Conservation (phyloP, 352 stramenopile genomes). For the Stramenopiles sp. region DNA sequence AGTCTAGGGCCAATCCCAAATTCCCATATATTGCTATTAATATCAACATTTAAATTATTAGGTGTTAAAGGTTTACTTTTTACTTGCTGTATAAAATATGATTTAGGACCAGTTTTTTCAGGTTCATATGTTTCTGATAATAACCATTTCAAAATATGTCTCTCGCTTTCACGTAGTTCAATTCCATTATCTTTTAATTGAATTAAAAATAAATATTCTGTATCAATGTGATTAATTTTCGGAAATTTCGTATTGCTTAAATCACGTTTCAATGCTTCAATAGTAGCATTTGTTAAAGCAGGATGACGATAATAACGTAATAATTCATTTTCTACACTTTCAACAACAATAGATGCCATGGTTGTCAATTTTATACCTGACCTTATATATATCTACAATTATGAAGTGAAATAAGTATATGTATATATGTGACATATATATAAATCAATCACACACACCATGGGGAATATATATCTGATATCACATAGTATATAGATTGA, state of each 20-base stretch:
- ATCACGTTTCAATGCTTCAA: neutral
- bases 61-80: constrained; percentile 8
- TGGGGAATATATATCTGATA: too few species aligned
- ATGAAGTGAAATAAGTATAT: too few species aligned
- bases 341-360: neutral
- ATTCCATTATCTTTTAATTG: constrained; percentile 35
- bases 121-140: constrained; percentile 87
- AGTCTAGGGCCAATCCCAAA: constrained; percentile 92
- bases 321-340: neutral
- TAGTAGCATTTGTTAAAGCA: neutral
- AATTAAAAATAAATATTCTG: constrained; percentile 92
- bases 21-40: constrained; percentile 29
- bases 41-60: constrained; percentile 8
- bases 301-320: constrained; percentile 1
- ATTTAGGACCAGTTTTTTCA: constrained; percentile 36
- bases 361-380: too few species aligned
- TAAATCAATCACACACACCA: too few species aligned
- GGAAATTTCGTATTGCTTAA: neutral
- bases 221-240: constrained; percentile 39
- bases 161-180: constrained; percentile 27
- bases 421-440: too few species aligned
- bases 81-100: constrained; percentile 33
- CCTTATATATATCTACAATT: too few species aligned
- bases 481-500: too few species aligned
- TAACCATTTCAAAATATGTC: constrained; percentile 58